These are phyloP conservation scores for Backusella macrospora DNA, from an alignment of 192 early-diverging fungal species.

Conservation along the genomic window DNA sequence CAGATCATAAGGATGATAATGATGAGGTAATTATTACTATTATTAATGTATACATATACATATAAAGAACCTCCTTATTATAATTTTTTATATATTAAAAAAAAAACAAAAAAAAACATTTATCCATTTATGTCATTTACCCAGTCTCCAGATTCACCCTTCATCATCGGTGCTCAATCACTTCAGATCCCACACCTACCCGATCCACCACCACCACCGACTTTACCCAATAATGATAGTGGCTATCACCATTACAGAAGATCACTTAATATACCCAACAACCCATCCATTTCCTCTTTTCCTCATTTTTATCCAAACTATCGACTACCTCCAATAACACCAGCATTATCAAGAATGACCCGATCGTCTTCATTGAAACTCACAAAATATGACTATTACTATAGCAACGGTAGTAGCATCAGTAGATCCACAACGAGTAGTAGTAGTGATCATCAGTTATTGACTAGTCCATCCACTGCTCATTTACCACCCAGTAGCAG, in stretches of 20 bases:
- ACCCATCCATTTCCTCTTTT: not conserved
- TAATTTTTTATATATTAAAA: not conserved
- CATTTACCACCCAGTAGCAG: not conserved
- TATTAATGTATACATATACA: not conserved
- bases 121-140: conserved; percentile 12
- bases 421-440: too few species aligned
- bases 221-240: not conserved
- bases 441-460: not conserved
- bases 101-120: conserved; percentile 5
- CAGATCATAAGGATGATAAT: not conserved
- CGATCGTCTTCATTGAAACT: not conserved
- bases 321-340: not conserved
- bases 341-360: not conserved
- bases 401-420: not conserved
- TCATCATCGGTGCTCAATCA: conserved; percentile 12
- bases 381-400: not conserved
- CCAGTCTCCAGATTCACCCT: conserved; percentile 9
- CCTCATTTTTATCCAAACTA: not conserved
- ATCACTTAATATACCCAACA: conserved; percentile 9
- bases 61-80: not conserved
- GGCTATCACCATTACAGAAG: not conserved
- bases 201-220: not conserved
- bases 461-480: not conserved
- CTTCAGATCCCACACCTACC: conserved; percentile 18
- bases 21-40: not conserved